Base-by-base conservation (phyloP, 192 early-diverging fungal genomes). In the Allomyces macrogynus region DNA sequence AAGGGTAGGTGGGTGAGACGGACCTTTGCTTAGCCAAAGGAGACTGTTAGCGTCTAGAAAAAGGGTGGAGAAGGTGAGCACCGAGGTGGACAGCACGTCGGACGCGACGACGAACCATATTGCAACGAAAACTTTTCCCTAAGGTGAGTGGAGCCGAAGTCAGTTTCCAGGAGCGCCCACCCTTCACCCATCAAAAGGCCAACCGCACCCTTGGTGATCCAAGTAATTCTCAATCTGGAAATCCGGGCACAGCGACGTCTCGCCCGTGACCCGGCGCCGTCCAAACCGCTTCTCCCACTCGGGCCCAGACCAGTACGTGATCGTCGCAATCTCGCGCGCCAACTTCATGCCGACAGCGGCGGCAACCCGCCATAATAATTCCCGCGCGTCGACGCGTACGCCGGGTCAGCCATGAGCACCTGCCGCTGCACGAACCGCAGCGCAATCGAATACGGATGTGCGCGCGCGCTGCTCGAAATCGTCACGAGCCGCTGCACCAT, bases 221-320 rank as follows among this genome's bases (percentile, higher is more conserved):
- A 96, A 70, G 67, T 98, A 98, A 10, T 88, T 91, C 73, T 98
- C 95, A 66, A 98, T 95, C 66, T 91, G 67, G 71, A 92, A 95
- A 69, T 98, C 95, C 0, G 95, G 84, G 63, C 90, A 93, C 60
- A 97, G 72, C 0, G 85, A 84, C 1, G 85, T 72, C 65, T 86
- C 76, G 14, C 87, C 86, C 22, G 84, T 78, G 10, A 82, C 76
- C 43, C 95, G 81, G 43, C 87, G 87, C 18, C 91, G 75, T 8
- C 95, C 93, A 73, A 97, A 97, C 23, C 95, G 78, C 70, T 85
- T 80, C 71, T 95, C 95, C 95, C 95, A 97, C 76, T 97, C 95
- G 43, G 95, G 95, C 0, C 95, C 95, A 8, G 92, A 95, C 22
- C 95, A 85, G 71, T 97, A 97, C 60, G 82, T 85, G 61, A 44